Conservation (phyloP, 2,329 filamentous ascomycete genomes). For the Sclerotinia borealis region DNA sequence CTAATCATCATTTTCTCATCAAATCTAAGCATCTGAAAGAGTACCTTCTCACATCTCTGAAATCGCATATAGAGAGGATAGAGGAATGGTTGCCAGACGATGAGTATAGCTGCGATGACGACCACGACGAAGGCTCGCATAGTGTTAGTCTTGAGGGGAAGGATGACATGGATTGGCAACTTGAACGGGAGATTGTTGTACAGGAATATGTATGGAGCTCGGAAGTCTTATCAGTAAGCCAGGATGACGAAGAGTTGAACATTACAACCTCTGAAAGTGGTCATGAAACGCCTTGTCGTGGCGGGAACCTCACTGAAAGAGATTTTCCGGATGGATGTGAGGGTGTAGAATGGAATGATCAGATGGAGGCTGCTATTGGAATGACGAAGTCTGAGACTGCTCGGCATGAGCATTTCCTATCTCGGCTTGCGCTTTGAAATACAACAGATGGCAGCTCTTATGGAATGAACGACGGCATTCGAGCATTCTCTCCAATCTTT, state of each 20-base stretch:
- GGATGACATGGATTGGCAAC: neutral
- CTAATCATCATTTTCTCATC: neutral
- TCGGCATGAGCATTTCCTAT: neutral
- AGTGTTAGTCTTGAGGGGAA: neutral
- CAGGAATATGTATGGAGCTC: neutral
- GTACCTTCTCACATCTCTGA: neutral
- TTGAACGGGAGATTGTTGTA: neutral
- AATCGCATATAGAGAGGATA: neutral
- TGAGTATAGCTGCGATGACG: neutral
- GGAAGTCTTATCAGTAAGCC: neutral
- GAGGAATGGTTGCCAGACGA: neutral
- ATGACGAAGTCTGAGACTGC: neutral
- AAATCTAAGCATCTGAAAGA: neutral
- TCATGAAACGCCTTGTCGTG: neutral
- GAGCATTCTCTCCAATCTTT: neutral
- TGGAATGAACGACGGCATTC: neutral
- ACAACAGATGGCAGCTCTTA: neutral
- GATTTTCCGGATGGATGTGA: neutral
- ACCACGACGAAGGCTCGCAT: neutral
- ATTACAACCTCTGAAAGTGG: neutral
- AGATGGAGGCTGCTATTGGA: neutral
- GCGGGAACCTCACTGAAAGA: neutral
- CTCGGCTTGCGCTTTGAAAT: neutral
- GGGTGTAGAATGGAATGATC: neutral
- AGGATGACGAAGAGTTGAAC: neutral